Base-by-base conservation (phyloP, 805 yeast species). In the Suhomyces sp. region DNA sequence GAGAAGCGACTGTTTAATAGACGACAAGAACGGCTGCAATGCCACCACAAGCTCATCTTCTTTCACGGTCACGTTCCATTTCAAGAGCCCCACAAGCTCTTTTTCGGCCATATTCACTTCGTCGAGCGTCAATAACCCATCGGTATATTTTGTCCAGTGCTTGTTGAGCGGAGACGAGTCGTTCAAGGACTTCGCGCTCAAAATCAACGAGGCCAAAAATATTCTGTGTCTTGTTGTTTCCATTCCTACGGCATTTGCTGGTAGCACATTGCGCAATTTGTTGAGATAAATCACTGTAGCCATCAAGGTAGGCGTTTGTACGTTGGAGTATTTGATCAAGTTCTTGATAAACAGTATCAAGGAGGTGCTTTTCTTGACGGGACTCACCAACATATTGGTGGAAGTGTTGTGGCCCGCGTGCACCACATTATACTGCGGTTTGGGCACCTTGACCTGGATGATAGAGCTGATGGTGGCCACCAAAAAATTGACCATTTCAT, bases 301-400 rank as follows among this genome's bases (percentile, higher is more conserved):
- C 98, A 94, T 93, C 56, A 93, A 78, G 0, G 98, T 93, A 33
- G 97, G 90, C 3, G 97, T 88, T 70, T 91, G 97, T 41, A 93
- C 98, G 66, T 92, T 91, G 6, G 97, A 89, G 62, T 87, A 84
- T 50, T 76, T 77, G 60, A 93, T 85, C 55, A 93, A 73, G 24
- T 79, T 81, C 54, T 83, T 79, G 58, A 94, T 92, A 73, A 94
- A 93, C 21, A 71, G 70, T 43, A 72, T 71, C 44, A 89, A 73
- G 5, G 71, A 56, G 4, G 65, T 66, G 33, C 48, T 48, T 50
- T 64, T 59, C 35, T 47, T 45, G 22, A 66, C 58, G 5, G 71
- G 68, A 33, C 63, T 58, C 47, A 67, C 64, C 25, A 68, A 54
- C 47, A 57, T 24, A 39, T 58, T 44, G 19, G 60, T 22, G 17